A percentile compares a stretch with the other conserved stretches of the same genome.
Evolutionary conservation across 2,329 filamentous ascomycete genomes (phyloP).

Genomic region (Arthroderma sp.): DNA sequence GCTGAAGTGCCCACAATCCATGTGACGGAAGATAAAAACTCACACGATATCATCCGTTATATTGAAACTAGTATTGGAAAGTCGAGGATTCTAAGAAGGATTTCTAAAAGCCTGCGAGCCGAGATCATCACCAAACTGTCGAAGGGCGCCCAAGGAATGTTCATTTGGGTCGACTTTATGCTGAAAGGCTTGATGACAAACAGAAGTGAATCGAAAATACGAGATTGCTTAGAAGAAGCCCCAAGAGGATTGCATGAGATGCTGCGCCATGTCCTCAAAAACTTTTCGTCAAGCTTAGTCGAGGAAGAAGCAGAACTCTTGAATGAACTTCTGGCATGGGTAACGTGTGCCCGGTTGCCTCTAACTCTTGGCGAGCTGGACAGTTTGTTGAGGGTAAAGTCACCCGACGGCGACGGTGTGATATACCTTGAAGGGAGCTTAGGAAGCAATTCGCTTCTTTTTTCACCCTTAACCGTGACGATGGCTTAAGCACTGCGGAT

Average conservation of each 20-base stretch:
- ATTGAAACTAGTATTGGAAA: constrained; percentile 31
- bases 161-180: constrained; percentile 40
- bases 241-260: constrained; percentile 34
- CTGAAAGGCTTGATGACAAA: constrained; percentile 30
- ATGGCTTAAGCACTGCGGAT: constrained; percentile 19
- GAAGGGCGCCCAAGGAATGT: constrained; percentile 34
- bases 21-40: constrained; percentile 32
- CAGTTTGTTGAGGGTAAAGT: constrained; percentile 30
- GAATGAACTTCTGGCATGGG: constrained; percentile 38
- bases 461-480: constrained; percentile 34
- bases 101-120: constrained; percentile 18
- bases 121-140: constrained; percentile 30
- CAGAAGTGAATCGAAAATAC: constrained; percentile 25
- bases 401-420: constrained; percentile 24
- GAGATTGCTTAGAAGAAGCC: constrained; percentile 33
- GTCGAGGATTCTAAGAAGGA: constrained; percentile 24
- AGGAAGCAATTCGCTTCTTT: constrained; percentile 36
- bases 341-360: constrained; percentile 31
- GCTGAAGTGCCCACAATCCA: constrained; percentile 27
- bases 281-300: constrained; percentile 21
- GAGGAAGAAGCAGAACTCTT: constrained; percentile 23
- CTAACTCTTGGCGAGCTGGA: constrained; percentile 35
- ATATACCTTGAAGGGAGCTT: constrained; percentile 29
- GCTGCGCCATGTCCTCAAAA: constrained; percentile 29
- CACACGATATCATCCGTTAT: constrained; percentile 31